phyloP scores from a whole-genome alignment of 2,329 filamentous ascomycete genomes.

The Dactylellina drechsleri region DNA sequence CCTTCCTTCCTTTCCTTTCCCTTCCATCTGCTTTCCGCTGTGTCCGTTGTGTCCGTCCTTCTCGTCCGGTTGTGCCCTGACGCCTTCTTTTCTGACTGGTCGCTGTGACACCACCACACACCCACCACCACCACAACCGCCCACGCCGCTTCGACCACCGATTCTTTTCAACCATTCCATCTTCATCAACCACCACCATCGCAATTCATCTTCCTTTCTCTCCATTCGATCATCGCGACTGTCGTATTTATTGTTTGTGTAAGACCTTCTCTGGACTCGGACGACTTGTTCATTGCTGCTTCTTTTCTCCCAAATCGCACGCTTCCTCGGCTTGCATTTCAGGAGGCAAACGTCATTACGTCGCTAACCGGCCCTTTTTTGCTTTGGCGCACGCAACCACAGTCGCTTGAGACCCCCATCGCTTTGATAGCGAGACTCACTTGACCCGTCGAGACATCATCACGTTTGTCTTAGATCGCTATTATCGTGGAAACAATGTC shows the following conservation, averaged over 20 bases:
- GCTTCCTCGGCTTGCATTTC: conserved; percentile 22
- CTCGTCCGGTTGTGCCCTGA: neutral
- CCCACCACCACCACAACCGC: conserved; percentile 3
- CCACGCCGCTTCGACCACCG: neutral
- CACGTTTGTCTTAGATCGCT: conserved; percentile 26
- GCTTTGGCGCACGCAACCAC: conserved; percentile 2
- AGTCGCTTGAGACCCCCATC: conserved; percentile 17
- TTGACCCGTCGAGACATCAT: conserved; percentile 8
- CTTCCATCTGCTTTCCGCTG: neutral
- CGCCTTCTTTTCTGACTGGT: conserved; percentile 5
- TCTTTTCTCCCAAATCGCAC: conserved; percentile 22
- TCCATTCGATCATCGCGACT: conserved; percentile 19
- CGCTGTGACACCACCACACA: neutral
- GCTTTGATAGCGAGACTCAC: conserved; percentile 41
- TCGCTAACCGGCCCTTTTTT: conserved; percentile 12
- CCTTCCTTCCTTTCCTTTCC: too few relatives aligned
- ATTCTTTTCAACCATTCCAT: neutral
- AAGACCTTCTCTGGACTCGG: neutral
- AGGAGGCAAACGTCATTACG: conserved; percentile 26
- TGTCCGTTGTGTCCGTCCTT: neutral
- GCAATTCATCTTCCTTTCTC: neutral
- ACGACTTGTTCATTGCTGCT: conserved; percentile 21
- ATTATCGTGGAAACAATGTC: conserved; percentile 64
- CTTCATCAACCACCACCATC: conserved; percentile 6
- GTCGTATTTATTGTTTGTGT: conserved; percentile 1